A percentile compares a stretch with the other conserved stretches of the same genome.
These are phyloP conservation scores for Trichoderma asperellum DNA, from an alignment of 2,329 filamentous ascomycete species.

Conservation along the genomic window DNA sequence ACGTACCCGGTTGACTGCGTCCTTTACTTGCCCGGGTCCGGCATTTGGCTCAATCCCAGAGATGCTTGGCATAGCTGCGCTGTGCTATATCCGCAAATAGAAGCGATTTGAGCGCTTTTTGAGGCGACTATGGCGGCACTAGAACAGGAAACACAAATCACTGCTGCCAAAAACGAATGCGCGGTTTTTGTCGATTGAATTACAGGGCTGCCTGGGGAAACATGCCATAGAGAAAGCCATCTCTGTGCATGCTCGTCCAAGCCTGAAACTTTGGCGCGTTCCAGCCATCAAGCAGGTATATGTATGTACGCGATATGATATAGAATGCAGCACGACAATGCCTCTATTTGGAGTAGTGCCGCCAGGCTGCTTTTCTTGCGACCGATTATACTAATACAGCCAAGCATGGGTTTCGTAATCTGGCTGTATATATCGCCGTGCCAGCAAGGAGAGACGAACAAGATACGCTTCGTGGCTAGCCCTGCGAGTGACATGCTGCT, in stretches of 20 bases:
- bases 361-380: slow-evolving; percentile 2
- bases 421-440: background rate
- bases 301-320: background rate
- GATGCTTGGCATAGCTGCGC: background rate
- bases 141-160: background rate
- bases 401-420: background rate
- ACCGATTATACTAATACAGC: background rate
- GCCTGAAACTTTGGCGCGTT: background rate
- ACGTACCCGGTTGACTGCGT: background rate
- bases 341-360: slow-evolving; percentile 14
- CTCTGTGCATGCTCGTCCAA: background rate
- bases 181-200: background rate
- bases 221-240: background rate
- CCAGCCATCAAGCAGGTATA: background rate
- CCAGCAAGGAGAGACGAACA: background rate
- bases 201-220: background rate
- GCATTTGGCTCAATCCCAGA: background rate
- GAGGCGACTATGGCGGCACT: background rate
- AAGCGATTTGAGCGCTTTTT: background rate
- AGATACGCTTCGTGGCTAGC: background rate
- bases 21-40: background rate
- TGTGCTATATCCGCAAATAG: background rate
- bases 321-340: background rate
- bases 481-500: background rate
- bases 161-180: background rate